Evolutionary conservation across 495 filamentous ascomycete genomes (phyloP), one percentile per base, ranked within the genome.

Genomic region (Xylaria acuta): DNA sequence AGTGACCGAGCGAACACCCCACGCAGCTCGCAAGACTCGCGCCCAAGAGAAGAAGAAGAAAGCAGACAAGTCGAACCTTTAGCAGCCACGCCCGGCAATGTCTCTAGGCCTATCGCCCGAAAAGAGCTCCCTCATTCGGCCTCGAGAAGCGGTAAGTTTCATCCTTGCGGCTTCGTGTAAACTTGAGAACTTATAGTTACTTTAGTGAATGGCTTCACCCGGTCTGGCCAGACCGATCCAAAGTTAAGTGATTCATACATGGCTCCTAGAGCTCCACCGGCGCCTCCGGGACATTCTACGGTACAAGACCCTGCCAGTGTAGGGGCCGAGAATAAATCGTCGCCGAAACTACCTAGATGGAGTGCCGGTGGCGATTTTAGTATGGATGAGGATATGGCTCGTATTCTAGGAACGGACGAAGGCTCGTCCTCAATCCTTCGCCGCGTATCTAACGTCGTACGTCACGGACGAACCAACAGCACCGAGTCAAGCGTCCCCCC

Each of bases 381-480:
- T 49, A 90, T 94, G 90, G 95, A 98, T 73, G 94, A 97, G 73
- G 96, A 97, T 74, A 91, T 97, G 85, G 89, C 91, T 54, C 90
- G 94, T 25, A 93, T 97, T 47, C 83, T 96, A 58, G 89, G 89
- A 5, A 88, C 86, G 40, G 89, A 92, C 62, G 92, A 94, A 54
- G 87, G 86, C 53, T 86, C 87, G 25, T 88, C 90, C 25, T 94
- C 93, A 1, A 92, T 97, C 68, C 82, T 98, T 66, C 92, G 94
- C 47, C 91, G 93, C 38, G 91, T 97, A 40, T 98, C 97, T 3
- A 97, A 95, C 76, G 93, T 93, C 32, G 93, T 97, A 45, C 93
- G 94, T 62, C 96, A 99, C 79, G 93, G 93, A n/a, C 90, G 97
- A 56, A 97, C 92, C 79, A 93, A 90, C 79, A 98, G 95, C 79